Percentiles rank a stretch among this genome's conserved stretches.
Conservation (phyloP, 2,329 filamentous ascomycete species). For the Myriosclerotinia duriaeana region DNA sequence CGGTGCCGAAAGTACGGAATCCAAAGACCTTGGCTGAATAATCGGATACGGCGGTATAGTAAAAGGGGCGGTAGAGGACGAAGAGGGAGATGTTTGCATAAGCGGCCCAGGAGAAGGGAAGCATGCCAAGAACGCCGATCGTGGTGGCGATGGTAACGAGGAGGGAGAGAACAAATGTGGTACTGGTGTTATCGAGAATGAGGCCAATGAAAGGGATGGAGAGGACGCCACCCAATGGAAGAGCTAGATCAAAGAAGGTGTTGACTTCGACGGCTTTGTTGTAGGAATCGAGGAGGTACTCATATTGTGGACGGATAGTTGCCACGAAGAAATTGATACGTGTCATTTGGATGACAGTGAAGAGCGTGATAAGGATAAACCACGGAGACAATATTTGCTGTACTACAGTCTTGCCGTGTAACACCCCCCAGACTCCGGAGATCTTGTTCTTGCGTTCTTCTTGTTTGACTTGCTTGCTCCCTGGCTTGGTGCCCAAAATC, state of each 20-base stretch:
- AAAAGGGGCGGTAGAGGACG: conserved; percentile 81
- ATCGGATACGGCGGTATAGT: conserved; percentile 88
- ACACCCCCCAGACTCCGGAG: conserved; percentile 77
- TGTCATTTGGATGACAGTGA: conserved; percentile 72
- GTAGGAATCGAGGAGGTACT: conserved; percentile 65
- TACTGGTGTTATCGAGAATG: conserved; percentile 74
- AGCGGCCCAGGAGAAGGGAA: conserved; percentile 68
- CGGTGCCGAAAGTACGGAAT: conserved; percentile 86
- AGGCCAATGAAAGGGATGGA: conserved; percentile 83
- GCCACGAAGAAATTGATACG: conserved; percentile 93
- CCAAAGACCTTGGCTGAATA: conserved; percentile 91
- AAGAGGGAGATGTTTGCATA: conserved; percentile 78
- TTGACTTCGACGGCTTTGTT: conserved; percentile 68
- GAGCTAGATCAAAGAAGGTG: conserved; percentile 79
- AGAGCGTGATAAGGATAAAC: conserved; percentile 81
- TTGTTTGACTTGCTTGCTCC: conserved; percentile 60
- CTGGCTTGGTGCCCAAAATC: conserved; percentile 66
- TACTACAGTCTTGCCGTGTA: conserved; percentile 69
- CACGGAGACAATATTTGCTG: conserved; percentile 77
- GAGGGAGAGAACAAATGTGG: conserved; percentile 65
- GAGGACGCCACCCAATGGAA: conserved; percentile 80
- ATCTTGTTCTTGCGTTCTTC: conserved; percentile 69
- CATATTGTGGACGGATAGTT: conserved; percentile 79
- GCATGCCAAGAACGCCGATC: conserved; percentile 74
- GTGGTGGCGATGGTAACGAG: conserved; percentile 70